Percentiles rank a stretch among this genome's conserved stretches.
phyloP scores from a whole-genome alignment of 495 filamentous ascomycete species.

The Oidiodendron maius region DNA sequence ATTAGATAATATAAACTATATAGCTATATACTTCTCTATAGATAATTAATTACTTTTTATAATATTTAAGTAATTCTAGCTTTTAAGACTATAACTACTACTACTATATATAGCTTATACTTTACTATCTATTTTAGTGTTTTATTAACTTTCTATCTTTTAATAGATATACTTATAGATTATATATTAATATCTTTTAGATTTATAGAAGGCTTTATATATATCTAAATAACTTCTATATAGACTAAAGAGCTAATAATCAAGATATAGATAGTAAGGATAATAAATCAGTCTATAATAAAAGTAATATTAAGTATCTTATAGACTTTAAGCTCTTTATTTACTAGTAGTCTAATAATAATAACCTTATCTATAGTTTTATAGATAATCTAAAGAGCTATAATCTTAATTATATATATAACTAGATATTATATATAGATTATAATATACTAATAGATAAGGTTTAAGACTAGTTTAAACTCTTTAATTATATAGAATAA shows the following conservation, averaged over 20 bases:
- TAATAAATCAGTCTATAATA: not conserved
- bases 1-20: not conserved
- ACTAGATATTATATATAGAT: too few relatives aligned
- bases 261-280: not conserved
- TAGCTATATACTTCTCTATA: not conserved
- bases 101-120: not conserved
- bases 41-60: not conserved
- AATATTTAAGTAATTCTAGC: not conserved
- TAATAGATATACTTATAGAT: not conserved
- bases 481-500: not conserved
- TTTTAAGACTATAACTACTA: not conserved
- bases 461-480: not conserved
- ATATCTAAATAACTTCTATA: not conserved
- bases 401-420: too few relatives aligned
- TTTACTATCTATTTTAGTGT: not conserved
- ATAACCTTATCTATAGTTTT: too few relatives aligned
- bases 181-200: not conserved
- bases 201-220: not conserved
- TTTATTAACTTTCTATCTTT: not conserved
- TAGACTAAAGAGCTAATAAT: not conserved
- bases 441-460: not conserved
- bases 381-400: too few relatives aligned
- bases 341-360: too few relatives aligned
- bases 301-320: not conserved
- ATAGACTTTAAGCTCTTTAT: not conserved